Percentiles rank a stretch among this genome's conserved stretches.
Evolutionary conservation across 108 stramenopile genomes (phyloP).

Genomic region (Skeletonema menzelii): DNA sequence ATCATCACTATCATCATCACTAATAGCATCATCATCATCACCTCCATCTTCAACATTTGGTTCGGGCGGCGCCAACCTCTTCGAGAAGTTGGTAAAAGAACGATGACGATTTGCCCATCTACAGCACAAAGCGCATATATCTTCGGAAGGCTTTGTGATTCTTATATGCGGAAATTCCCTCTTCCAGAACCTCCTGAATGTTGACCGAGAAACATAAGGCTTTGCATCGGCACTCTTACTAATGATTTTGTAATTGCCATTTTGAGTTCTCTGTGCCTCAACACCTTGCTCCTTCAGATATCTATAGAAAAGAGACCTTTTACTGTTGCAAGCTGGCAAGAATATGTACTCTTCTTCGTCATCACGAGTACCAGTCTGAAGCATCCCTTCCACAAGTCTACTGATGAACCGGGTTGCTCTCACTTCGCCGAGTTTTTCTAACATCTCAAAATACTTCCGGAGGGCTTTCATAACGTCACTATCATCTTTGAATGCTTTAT

Average conservation of each 20-base stretch:
- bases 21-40: too few species aligned
- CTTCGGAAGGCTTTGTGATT: conserved; percentile 22
- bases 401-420: conserved; percentile 1
- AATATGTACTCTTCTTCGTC: conserved; percentile 1
- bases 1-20: too few species aligned
- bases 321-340: background rate
- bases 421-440: too few species aligned
- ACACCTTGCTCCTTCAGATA: background rate
- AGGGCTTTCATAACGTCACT: too few species aligned
- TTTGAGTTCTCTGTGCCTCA: background rate
- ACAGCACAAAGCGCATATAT: conserved; percentile 23
- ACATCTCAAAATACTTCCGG: too few species aligned
- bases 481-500: too few species aligned
- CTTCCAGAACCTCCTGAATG: conserved; percentile 13
- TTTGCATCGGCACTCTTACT: background rate
- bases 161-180: conserved; percentile 12
- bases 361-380: background rate
- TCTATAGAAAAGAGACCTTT: background rate
- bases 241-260: background rate
- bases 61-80: background rate
- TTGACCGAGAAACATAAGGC: background rate
- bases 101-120: conserved; percentile 25
- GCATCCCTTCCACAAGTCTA: background rate
- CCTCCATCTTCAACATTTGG: background rate
- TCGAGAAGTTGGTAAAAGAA: background rate